Base-by-base conservation (phyloP, 768 basidiomycete genomes). In the Suillus lakei region DNA sequence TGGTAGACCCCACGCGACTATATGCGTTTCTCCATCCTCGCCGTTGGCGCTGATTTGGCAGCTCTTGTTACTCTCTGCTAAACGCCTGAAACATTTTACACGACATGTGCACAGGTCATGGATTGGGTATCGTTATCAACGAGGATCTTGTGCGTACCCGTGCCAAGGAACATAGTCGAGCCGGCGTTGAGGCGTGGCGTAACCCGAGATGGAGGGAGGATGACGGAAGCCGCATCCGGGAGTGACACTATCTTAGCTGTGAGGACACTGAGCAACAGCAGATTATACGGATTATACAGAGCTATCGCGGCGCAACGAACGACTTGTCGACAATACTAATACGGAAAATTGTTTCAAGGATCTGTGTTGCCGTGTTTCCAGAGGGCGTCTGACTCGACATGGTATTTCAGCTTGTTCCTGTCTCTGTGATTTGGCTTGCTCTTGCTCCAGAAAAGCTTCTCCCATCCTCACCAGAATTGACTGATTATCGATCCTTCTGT, bases 41-140 rank as follows among this genome's bases (percentile, higher is more conserved):
- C 48, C 48, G 15, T 28, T 26, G 7, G 16, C 8, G 15, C 48
- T 50, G 26, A 23, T 26, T 5, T 50, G 13, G n/a, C 44, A 12
- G 44, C 44, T 21, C 46, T 23, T 12, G 44, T n/a, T 46, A n/a
- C 21, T n/a, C 44, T 46, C 43, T 46, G 16, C 39, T 38, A 16
- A 39, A 38, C 18, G 34, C 39, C 26, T 13, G 4, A 38, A 38
- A 12, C 9, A 38, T 38, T 38, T 12, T n/a, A 48, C 44, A 46
- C 28, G 34, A 58, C 62, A 38, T 9, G 50, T 61, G 36, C 61
- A 34, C 67, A 84, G 88, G 81, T 0, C 83, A 85, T 15, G 89
- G 89, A 8, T 77, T 91, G 7, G 90, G 89, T 7, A 84, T 90
- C 39, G 77, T 84, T 55, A 81, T 91, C 64, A 83, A 91, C 68